phyloP scores from a whole-genome alignment of 1,284 basidiomycete species.

The Fomitopsis palustris region DNA sequence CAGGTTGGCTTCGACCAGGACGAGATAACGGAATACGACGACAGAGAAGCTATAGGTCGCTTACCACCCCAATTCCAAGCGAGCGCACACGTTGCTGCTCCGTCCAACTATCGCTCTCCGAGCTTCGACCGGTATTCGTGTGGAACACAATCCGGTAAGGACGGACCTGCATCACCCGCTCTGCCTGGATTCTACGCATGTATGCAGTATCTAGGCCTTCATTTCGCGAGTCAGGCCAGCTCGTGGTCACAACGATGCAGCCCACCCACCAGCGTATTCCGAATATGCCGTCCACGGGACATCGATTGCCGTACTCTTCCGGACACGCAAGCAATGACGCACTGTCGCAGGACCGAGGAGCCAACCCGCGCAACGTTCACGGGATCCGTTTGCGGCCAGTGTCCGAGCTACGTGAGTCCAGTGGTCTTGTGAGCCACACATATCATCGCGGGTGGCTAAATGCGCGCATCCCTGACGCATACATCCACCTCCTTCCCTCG shows the following conservation, averaged over 20 bases:
- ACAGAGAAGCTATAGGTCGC: neutral
- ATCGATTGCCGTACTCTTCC: neutral
- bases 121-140: slow-evolving; percentile 1
- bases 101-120: slow-evolving; percentile 1
- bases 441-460: slow-evolving; percentile 3
- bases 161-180: neutral
- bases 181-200: neutral
- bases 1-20: neutral
- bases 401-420: slow-evolving; percentile 62
- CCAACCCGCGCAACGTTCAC: slow-evolving; percentile 36
- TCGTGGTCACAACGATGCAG: neutral
- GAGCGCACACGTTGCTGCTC: neutral
- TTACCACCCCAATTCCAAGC: neutral
- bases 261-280: neutral
- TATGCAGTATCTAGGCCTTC: slow-evolving; percentile 4
- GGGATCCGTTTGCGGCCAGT: slow-evolving; percentile 62
- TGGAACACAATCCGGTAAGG: slow-evolving; percentile 6
- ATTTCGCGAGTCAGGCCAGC: neutral
- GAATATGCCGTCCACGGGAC: neutral
- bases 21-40: slow-evolving; percentile 6
- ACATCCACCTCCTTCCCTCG: slow-evolving; percentile 5
- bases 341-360: slow-evolving; percentile 11
- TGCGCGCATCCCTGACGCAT: slow-evolving; percentile 12
- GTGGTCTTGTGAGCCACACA: neutral
- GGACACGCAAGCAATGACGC: neutral